phyloP scores from a whole-genome alignment of 2,329 filamentous ascomycete genomes.

The Apiospora arundinis region DNA sequence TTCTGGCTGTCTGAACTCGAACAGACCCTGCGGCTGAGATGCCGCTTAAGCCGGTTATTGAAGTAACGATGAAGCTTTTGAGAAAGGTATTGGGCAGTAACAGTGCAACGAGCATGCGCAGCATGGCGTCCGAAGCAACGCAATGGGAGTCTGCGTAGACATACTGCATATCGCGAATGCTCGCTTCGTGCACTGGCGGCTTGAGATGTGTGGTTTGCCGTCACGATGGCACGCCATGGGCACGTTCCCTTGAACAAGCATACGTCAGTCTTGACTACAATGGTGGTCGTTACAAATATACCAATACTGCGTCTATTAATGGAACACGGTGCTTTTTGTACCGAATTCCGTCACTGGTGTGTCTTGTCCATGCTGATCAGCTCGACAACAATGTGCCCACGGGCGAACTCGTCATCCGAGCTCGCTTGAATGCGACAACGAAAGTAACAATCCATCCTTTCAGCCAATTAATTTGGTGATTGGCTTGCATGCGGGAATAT shows the following conservation, averaged over 20 bases:
- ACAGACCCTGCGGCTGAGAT: background rate
- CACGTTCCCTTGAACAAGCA: background rate
- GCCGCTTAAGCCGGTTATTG: background rate
- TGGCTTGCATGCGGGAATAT: background rate
- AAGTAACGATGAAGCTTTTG: background rate
- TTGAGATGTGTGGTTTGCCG: background rate
- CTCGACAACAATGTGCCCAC: background rate
- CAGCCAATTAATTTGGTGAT: constrained; percentile 3
- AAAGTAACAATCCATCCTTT: constrained; percentile 6
- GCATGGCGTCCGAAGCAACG: background rate
- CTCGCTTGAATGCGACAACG: background rate
- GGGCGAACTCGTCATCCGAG: background rate
- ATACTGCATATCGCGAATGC: background rate
- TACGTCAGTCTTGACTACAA: background rate
- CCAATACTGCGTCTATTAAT: constrained; percentile 2
- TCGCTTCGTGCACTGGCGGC: background rate
- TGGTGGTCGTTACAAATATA: background rate
- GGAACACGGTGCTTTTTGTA: constrained; percentile 9
- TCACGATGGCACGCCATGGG: background rate
- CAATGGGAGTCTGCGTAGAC: background rate
- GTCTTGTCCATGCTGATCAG: background rate
- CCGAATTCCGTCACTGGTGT: background rate
- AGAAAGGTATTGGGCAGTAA: background rate
- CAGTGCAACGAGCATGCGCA: background rate
- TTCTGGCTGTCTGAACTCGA: background rate